Percentiles rank a stretch among this genome's conserved stretches.
Evolutionary conservation across 2,329 filamentous ascomycete genomes (phyloP).

Genomic region (Botrytis hyacinthi): DNA sequence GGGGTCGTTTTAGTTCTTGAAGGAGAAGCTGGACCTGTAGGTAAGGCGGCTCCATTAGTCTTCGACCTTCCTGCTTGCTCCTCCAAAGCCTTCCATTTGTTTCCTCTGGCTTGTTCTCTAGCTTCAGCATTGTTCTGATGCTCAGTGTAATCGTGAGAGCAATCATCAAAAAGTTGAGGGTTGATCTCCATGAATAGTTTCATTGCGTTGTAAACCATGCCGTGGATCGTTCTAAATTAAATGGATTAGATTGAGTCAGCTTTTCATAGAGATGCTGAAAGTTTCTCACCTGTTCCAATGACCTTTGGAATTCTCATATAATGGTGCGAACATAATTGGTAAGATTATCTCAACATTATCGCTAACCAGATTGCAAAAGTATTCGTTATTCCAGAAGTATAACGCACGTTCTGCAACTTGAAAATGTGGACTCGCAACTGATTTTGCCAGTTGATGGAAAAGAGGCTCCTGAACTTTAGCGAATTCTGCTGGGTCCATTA

Average conservation of each 20-base stretch:
- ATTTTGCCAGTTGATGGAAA: constrained; percentile 96
- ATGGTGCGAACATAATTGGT: constrained; percentile 97
- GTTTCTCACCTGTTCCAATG: constrained; percentile 83
- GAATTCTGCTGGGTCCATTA: constrained; percentile 98
- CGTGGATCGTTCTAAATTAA: constrained; percentile 80
- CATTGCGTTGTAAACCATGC: constrained; percentile 99
- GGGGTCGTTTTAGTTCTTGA: constrained; percentile 44
- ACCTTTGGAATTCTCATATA: constrained; percentile 98
- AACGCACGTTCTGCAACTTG: constrained; percentile 96
- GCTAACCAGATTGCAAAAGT: constrained; percentile 98
- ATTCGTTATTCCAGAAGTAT: constrained; percentile 99
- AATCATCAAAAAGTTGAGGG: constrained; percentile 96
- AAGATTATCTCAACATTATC: constrained; percentile 98
- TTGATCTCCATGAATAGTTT: constrained; percentile 99
- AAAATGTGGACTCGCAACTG: constrained; percentile 96
- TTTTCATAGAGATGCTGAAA: constrained; percentile 16
- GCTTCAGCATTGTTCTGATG: constrained; percentile 90
- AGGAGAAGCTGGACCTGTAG: constrained; percentile 39
- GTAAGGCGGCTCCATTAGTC: constrained; percentile 42
- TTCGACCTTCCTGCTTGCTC: constrained; percentile 75
- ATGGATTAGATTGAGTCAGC: constrained; percentile 37
- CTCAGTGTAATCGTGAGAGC: constrained; percentile 96
- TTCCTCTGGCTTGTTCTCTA: constrained; percentile 75
- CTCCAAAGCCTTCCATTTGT: constrained; percentile 83
- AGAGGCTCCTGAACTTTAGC: constrained; percentile 97